A percentile compares a stretch with the other conserved stretches of the same genome.
phyloP scores from a whole-genome alignment of 2,329 filamentous ascomycete genomes.

The Piedraia hortae region DNA sequence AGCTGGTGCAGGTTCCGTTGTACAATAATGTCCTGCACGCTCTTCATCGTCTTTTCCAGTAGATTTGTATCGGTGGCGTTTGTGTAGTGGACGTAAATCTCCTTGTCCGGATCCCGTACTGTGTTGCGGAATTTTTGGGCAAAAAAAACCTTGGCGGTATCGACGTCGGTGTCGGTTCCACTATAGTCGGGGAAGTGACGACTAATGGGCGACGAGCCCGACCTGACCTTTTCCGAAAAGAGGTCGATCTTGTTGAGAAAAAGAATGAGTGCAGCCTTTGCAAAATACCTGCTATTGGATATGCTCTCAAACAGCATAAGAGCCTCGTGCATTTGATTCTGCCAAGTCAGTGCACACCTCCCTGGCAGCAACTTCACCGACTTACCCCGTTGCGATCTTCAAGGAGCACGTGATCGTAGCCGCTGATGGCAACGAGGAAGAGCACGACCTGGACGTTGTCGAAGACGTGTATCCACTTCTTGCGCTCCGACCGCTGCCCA shows the following conservation, averaged over 20 bases:
- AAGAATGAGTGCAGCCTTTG: conserved; percentile 23
- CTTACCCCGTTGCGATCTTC: conserved; percentile 88
- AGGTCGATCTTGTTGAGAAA: conserved; percentile 27
- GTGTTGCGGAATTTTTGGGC: conserved; percentile 24
- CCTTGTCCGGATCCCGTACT: conserved; percentile 22
- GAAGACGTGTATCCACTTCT: conserved; percentile 96
- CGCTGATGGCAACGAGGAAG: conserved; percentile 83
- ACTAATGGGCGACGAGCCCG: conserved; percentile 20
- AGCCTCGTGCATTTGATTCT: conserved; percentile 29
- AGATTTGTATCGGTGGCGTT: conserved; percentile 25
- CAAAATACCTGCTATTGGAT: conserved; percentile 24
- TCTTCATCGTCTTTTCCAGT: conserved; percentile 24
- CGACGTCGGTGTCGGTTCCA: conserved; percentile 18
- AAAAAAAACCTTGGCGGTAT: conserved; percentile 23
- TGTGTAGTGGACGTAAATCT: conserved; percentile 25
- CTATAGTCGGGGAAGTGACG: conserved; percentile 24
- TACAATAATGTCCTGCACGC: conserved; percentile 26
- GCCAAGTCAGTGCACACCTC: conserved; percentile 2
- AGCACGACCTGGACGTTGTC: conserved; percentile 79
- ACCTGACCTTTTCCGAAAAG: conserved; percentile 22
- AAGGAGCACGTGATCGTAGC: conserved; percentile 85
- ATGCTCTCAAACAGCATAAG: conserved; percentile 26
- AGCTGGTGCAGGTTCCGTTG: conserved; percentile 24
- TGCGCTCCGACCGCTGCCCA: conserved; percentile 72
- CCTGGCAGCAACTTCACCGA: background rate